These are phyloP conservation scores for Luffa aegyptiaca DNA, from an alignment of 306 rosid genomes.

Conservation along the genomic window DNA sequence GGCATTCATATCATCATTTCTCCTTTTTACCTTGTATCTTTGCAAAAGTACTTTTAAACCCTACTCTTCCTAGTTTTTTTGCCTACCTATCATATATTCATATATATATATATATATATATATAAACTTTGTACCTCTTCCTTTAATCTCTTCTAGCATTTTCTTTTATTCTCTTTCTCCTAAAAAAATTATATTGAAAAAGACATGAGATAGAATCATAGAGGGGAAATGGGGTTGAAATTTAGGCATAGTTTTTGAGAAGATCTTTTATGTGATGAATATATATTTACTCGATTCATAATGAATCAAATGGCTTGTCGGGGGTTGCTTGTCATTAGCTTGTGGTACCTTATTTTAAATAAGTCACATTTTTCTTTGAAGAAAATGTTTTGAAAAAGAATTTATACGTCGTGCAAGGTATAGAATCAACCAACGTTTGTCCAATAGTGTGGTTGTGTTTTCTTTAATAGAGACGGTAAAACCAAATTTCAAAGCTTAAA, in stretches of 20 bases:
- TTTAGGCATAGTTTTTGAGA: neutral
- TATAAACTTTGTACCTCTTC: neutral
- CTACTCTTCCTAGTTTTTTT: neutral
- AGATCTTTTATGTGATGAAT: neutral
- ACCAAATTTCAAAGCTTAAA: too few species aligned
- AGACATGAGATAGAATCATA: neutral
- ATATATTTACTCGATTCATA: neutral
- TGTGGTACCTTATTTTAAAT: neutral
- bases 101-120: too few species aligned
- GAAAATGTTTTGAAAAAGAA: neutral
- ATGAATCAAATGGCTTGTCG: neutral
- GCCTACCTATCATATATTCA: neutral
- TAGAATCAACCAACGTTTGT: too few species aligned
- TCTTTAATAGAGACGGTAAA: too few species aligned
- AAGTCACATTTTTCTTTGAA: neutral
- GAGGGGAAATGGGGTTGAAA: neutral
- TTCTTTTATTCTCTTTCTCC: neutral
- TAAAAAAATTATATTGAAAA: neutral
- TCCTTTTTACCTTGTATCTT: neutral
- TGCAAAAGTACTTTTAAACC: neutral
- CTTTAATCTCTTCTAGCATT: neutral
- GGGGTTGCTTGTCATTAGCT: neutral
- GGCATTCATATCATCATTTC: neutral
- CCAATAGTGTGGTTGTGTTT: too few species aligned
- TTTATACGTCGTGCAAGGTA: too few species aligned